These are phyloP conservation scores for Vigna angularis DNA, from an alignment of 306 rosid species.

Conservation along the genomic window DNA sequence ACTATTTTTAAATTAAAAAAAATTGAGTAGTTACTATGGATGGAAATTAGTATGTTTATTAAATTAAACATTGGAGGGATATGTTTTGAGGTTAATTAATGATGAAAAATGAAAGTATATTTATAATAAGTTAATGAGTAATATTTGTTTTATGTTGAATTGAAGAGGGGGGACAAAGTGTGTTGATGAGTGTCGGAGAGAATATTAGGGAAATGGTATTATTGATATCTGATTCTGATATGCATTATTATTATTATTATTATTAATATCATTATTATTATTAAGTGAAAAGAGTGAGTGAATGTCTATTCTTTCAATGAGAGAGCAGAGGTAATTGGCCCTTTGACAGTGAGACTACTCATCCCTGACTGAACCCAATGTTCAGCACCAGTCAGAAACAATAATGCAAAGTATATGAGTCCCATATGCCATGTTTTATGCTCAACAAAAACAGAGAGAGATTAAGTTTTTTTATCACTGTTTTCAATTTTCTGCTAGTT, in stretches of 20 bases:
- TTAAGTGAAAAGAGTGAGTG: neutral
- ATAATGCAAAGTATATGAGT: neutral
- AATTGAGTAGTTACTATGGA: no score
- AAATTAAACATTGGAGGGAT: no score
- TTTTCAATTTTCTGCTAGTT: no score
- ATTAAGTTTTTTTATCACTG: no score
- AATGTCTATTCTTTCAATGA: neutral
- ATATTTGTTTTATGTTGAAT: neutral
- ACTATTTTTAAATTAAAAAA: no score
- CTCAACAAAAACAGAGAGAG: no score
- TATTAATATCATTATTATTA: no score
- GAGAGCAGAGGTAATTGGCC: constrained; percentile 3
- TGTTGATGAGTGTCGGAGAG: neutral
- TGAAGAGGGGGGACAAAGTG: neutral
- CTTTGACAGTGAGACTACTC: constrained; percentile 1
- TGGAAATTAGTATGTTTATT: no score
- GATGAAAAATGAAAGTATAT: no score
- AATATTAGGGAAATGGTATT: neutral
- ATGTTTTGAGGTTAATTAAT: no score
- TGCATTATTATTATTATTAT: neutral
- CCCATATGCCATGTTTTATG: neutral
- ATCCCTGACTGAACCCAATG: neutral
- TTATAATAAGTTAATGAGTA: no score
- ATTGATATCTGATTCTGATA: neutral
- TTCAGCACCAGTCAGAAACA: neutral